These are phyloP conservation scores for Plantago major DNA, from an alignment of 257 asterid species.

Conservation along the genomic window DNA sequence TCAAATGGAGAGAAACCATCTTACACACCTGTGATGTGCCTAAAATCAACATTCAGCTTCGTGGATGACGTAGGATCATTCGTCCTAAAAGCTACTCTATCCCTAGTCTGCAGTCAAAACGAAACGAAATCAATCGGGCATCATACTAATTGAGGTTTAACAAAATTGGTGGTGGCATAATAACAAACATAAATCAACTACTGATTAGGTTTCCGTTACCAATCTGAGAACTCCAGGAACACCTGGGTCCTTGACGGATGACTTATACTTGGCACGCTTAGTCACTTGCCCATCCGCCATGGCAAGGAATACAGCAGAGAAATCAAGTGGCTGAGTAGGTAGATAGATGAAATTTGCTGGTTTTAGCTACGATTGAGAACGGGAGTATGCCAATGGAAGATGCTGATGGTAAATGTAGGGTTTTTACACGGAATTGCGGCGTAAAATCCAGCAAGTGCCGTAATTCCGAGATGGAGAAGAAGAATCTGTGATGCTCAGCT, in stretches of 20 bases:
- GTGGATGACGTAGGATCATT: constrained; percentile 59
- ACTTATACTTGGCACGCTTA: constrained; percentile 74
- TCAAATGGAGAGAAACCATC: constrained; percentile 1
- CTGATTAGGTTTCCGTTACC: constrained; percentile 40
- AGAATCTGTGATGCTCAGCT: no score
- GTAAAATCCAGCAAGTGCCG: no score
- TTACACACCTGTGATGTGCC: constrained; percentile 58
- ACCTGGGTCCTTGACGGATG: constrained; percentile 67
- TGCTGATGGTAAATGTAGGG: no score
- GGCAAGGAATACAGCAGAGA: no score
- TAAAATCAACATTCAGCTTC: constrained; percentile 82
- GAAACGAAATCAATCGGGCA: neutral
- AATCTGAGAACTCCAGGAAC: constrained; percentile 66
- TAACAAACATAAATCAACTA: neutral
- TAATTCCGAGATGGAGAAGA: no score
- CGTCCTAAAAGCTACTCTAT: constrained; percentile 57
- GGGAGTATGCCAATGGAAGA: no score
- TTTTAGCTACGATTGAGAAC: no score
- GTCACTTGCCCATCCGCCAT: constrained; percentile 73
- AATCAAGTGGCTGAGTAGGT: no score
- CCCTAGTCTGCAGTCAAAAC: constrained; percentile 45
- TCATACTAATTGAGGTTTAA: neutral
- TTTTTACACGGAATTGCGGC: no score
- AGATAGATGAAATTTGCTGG: no score
- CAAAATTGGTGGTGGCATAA: neutral